Evolutionary conservation across 495 filamentous ascomycete species (phyloP), one percentile per base, ranked within the genome.

Genomic region (Aspergillus steynii): DNA sequence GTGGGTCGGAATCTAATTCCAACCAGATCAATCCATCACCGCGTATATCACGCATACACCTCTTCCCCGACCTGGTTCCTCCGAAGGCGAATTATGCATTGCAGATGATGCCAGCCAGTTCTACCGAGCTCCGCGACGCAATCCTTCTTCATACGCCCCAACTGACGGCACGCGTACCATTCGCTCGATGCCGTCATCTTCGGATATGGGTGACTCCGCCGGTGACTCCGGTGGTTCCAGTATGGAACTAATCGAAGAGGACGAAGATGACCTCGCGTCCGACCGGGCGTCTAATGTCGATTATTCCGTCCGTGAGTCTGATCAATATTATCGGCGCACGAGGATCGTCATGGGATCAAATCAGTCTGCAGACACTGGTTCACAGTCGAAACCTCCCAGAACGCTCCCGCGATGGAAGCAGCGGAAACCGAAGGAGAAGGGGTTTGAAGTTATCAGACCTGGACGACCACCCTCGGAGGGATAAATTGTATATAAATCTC

Each of bases 371-470:
- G 20, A n/a, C 5, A 26, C 51, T 26, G 32, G 25, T 3, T 42
- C 48, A 15, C 4, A 5, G 25, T 29, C 31, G 42, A 20, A 50
- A n/a, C 56, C 29, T 15, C 4, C 5, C 29, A 9, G 1, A 37
- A 29, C 29, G 31, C 47, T 51, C 1, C 42, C 29, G 55, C 25
- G 28, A 37, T 55, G 56, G 55, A 55, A 56, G 14, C 26, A 45
- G 31, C 7, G 25, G 29, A 48, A 31, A 49, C 26, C 34, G 25
- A 65, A 62, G 48, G 56, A 61, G 29, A 62, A 56, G 56, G 60
- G 63, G 14, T 65, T 65, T 57, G 63, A 60, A 49, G 63, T 65
- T 37, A 37, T 65, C 5, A 34, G 63, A 29, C 62, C 62, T 8
- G 26, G 5, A 27, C 53, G 47, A 10, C 53, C 59, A 4, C 12